These are phyloP conservation scores for Pneumocystis wakefieldiae DNA, from an alignment of 1,139 yeast genomes.

Conservation along the genomic window DNA sequence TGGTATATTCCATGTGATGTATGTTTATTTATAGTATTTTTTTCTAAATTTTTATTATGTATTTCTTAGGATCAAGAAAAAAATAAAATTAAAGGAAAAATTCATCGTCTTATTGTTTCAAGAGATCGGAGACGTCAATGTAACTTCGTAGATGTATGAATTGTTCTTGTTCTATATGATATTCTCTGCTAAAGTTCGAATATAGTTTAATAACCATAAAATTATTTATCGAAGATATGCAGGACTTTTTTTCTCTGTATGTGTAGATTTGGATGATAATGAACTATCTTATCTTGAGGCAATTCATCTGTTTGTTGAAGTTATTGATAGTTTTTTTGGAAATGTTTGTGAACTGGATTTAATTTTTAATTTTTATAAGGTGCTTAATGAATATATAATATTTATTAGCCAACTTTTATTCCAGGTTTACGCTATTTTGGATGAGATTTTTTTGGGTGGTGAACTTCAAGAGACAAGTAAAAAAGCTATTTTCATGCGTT, in stretches of 20 bases:
- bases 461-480: constrained; percentile 65
- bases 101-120: constrained; percentile 68
- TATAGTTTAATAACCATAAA: constrained; percentile 44
- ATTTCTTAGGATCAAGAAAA: constrained; percentile 37
- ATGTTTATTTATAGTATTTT: constrained; percentile 11
- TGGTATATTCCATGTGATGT: constrained; percentile 44
- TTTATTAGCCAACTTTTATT: background rate
- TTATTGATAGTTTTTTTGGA: constrained; percentile 67
- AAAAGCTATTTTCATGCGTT: constrained; percentile 37
- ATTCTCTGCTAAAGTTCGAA: background rate
- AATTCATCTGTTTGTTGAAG: constrained; percentile 77
- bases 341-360: constrained; percentile 93
- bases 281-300: constrained; percentile 73
- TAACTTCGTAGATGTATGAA: constrained; percentile 44
- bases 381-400: background rate
- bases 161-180: background rate
- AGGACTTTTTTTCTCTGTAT: constrained; percentile 71
- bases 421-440: constrained; percentile 46
- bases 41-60: background rate
- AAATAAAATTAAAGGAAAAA: constrained; percentile 39
- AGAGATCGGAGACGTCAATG: constrained; percentile 75
- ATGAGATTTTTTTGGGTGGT: constrained; percentile 65
- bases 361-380: constrained; percentile 62
- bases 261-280: constrained; percentile 60
- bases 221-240: constrained; percentile 83